phyloP scores from a whole-genome alignment of 176 grass and related monocot genomes.

The Tillandsia fasciculata region DNA sequence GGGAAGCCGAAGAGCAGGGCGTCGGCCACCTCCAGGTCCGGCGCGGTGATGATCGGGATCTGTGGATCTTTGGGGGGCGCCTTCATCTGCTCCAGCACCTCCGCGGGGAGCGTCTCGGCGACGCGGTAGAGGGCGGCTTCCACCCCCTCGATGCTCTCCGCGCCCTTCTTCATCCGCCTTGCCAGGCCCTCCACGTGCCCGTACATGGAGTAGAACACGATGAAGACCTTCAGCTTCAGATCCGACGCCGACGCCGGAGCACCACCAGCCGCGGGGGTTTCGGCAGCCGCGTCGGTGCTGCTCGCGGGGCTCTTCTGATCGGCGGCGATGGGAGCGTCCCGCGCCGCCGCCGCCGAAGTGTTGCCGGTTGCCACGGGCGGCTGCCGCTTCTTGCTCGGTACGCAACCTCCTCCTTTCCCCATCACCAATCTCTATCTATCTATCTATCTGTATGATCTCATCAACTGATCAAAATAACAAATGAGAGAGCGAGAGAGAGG shows the following conservation, averaged over 20 bases:
- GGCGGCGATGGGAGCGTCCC: neutral
- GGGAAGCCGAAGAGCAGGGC: constrained; percentile 73
- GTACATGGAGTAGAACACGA: constrained; percentile 96
- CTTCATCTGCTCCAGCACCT: constrained; percentile 71
- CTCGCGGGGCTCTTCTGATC: constrained; percentile 17
- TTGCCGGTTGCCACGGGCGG: constrained; percentile 32
- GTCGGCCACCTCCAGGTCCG: constrained; percentile 61
- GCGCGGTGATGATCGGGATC: constrained; percentile 43
- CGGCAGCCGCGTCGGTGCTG: constrained; percentile 5
- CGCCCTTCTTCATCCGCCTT: constrained; percentile 43
- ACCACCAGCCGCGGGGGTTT: no score
- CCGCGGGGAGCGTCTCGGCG: constrained; percentile 54
- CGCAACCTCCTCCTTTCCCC: constrained; percentile 86
- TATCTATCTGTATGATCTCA: no score
- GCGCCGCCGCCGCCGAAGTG: constrained; percentile 23
- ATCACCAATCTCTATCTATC: constrained; percentile 18
- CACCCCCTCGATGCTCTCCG: constrained; percentile 45
- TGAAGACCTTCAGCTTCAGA: constrained; percentile 41
- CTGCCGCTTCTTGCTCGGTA: constrained; percentile 75
- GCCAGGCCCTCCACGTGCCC: constrained; percentile 76
- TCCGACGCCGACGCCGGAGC: constrained; percentile 1
- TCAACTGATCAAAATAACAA: no score
- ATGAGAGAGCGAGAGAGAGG: no score
- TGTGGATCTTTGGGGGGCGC: constrained; percentile 49
- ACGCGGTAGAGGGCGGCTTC: constrained; percentile 57